phyloP scores from a whole-genome alignment of 768 basidiomycete species.

The Lactifluus hygrophoroides region DNA sequence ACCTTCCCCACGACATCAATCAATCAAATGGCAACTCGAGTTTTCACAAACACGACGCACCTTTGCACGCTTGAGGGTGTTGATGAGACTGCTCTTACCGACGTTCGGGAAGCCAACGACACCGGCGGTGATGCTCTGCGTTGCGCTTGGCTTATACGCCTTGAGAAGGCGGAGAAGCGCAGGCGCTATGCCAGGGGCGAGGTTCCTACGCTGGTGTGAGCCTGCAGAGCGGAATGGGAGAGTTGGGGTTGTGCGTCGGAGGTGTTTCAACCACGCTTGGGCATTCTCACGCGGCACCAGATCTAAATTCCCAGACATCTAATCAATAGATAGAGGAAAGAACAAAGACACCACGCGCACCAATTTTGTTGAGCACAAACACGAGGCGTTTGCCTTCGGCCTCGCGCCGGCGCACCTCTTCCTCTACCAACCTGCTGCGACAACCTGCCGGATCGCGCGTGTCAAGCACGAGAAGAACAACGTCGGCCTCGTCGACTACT shows the following conservation, averaged over 20 bases:
- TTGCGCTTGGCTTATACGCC: slow-evolving; percentile 59
- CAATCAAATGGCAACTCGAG: not conserved
- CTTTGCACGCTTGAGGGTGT: slow-evolving; percentile 81
- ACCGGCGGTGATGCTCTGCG: slow-evolving; percentile 72
- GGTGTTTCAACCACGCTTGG: slow-evolving; percentile 80
- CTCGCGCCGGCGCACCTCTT: slow-evolving; percentile 82
- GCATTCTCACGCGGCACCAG: slow-evolving; percentile 85
- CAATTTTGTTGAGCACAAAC: slow-evolving; percentile 95
- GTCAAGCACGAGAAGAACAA: slow-evolving; percentile 84
- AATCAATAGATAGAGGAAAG: not conserved
- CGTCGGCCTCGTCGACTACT: slow-evolving; percentile 90
- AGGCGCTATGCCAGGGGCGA: slow-evolving; percentile 70
- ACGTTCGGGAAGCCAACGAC: slow-evolving; percentile 98
- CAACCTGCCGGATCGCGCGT: slow-evolving; percentile 94
- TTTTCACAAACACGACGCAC: slow-evolving; percentile 28
- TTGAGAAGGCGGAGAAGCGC: slow-evolving; percentile 76
- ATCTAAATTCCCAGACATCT: slow-evolving; percentile 39
- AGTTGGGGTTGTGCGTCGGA: slow-evolving; percentile 89
- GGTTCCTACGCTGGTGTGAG: slow-evolving; percentile 69
- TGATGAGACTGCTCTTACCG: slow-evolving; percentile 92
- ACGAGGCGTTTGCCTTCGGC: slow-evolving; percentile 86
- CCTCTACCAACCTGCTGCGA: slow-evolving; percentile 85
- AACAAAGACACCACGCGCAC: slow-evolving; percentile 36
- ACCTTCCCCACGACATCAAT: slow-evolving; percentile 36
- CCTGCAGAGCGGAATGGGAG: slow-evolving; percentile 82